phyloP scores from a whole-genome alignment of 2,329 filamentous ascomycete genomes.

The Lasiodiplodia sp. region DNA sequence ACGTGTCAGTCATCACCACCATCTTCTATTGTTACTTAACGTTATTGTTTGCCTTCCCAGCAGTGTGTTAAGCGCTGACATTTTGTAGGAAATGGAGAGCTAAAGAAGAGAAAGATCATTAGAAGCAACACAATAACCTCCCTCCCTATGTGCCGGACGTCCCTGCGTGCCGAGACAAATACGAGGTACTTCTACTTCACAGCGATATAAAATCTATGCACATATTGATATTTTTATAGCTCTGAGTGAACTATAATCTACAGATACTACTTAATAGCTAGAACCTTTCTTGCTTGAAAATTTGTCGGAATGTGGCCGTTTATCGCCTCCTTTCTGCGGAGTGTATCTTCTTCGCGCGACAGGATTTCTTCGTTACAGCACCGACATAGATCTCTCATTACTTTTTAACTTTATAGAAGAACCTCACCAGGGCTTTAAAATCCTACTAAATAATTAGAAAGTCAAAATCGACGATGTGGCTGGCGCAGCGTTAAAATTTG shows the following conservation, averaged over 20 bases:
- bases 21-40: too few relatives aligned
- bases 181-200: constrained; percentile 16
- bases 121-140: too few relatives aligned
- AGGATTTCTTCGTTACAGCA: constrained; percentile 22
- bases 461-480: neutral
- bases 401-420: constrained; percentile 8
- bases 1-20: too few relatives aligned
- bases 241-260: constrained; percentile 13
- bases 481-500: neutral
- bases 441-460: constrained; percentile 1
- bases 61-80: too few relatives aligned
- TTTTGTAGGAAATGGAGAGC: too few relatives aligned
- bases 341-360: constrained; percentile 13
- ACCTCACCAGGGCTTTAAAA: neutral
- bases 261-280: constrained; percentile 19
- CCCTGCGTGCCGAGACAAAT: neutral
- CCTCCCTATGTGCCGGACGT: constrained; percentile 7
- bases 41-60: too few relatives aligned
- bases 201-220: constrained; percentile 18
- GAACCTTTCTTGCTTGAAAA: constrained; percentile 4
- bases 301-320: constrained; percentile 9
- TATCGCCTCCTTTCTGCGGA: constrained; percentile 16
- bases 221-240: constrained; percentile 11
- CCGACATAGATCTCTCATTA: constrained; percentile 18
- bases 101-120: too few relatives aligned